Evolutionary conservation across 257 asterid genomes (phyloP).

Genomic region (Nicotiana paniculata): DNA sequence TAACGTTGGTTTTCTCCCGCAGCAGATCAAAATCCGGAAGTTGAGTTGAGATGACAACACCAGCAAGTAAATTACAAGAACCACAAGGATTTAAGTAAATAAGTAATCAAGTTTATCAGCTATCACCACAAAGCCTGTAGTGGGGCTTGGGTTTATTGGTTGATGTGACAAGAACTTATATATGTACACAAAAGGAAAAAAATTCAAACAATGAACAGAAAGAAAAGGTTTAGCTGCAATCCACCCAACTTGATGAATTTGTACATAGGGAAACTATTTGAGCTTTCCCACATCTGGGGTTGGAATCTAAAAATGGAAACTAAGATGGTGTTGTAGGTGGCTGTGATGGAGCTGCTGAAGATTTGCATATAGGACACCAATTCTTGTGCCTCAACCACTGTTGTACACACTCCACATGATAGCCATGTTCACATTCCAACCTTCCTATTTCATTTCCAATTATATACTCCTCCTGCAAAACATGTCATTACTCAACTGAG

Average conservation of each 20-base stretch:
- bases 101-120: neutral
- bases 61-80: neutral
- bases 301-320: neutral
- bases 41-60: neutral
- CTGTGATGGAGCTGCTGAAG: constrained; percentile 29
- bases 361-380: constrained; percentile 97
- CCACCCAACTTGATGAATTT: neutral
- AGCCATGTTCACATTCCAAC: constrained; percentile 69
- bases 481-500: neutral
- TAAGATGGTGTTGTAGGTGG: neutral
- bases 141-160: constrained; percentile 5
- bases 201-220: constrained; percentile 1
- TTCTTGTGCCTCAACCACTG: constrained; percentile 78
- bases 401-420: constrained; percentile 50
- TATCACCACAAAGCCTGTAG: constrained; percentile 5
- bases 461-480: constrained; percentile 69
- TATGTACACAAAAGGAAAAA: neutral
- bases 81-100: neutral
- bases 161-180: neutral
- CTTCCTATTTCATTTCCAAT: constrained; percentile 63
- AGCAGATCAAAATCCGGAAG: neutral
- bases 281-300: neutral
- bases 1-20: neutral
- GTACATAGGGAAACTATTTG: neutral
- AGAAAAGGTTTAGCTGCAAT: neutral